Base-by-base conservation (phyloP, 257 asterid species). In the Nicotiana noctiflora region DNA sequence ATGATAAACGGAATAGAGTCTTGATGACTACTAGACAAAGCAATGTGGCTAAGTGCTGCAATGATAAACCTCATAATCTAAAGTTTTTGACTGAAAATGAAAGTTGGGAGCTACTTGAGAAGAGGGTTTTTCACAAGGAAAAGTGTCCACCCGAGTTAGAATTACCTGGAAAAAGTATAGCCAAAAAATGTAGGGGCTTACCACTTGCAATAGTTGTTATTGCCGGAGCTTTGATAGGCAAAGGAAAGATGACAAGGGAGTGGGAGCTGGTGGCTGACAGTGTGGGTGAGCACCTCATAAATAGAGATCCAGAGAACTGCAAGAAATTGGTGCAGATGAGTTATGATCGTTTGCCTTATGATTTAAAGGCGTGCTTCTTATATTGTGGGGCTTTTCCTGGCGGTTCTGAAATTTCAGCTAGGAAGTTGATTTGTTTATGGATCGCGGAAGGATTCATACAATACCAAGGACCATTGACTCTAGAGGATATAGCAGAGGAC, bases 191-290 rank as follows among this genome's bases (percentile, higher is more conserved):
- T 15, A 65, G 44, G 6, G 92, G 92, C 4, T 56, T 91, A 18
- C 96, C 96, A 0, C 91, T 91, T 27, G 91, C 90, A 0, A 70
- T 91, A 17, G 93, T 87, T 29, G 90, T 91, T n/a, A 86, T 88
- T 13, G 93, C 93, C 1, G 93, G 92, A 32, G 84, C 90, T 76
- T 82, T 91, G 52, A 61, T 79, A 1, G 89, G 88, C 27, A 90
- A 91, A 75, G 91, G 88, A 31, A 44, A 44, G 70, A 31, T 72
- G 10, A 77, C 74, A 3, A 86, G 85, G 14, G 82, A 85, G 84
- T 89, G 94, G 92, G 86, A 84, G 17, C 9, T 56, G 34, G 94
- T 90, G 55, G 84, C 88, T 8, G 19, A 77, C 46, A 79, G 88
- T 27, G 91, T 90, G 19, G 86, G 88, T 37, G 86, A 88, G 1